Conservation (phyloP, 164 flowering plant species). For the Dillenia turbinata region DNA sequence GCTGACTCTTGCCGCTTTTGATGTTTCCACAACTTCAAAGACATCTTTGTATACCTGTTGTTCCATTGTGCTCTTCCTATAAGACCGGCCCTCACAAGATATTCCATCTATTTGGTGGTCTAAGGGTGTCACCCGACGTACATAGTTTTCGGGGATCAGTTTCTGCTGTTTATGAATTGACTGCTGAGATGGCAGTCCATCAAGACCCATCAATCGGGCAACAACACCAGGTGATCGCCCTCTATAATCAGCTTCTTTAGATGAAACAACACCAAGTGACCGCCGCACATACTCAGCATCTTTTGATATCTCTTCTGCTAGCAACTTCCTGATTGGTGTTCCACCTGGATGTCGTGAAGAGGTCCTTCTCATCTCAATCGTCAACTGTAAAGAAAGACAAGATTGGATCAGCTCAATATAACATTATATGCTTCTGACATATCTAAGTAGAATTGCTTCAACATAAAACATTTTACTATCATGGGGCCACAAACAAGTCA, state of each 20-base stretch:
- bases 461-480: not conserved
- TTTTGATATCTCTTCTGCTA: conserved; percentile 65
- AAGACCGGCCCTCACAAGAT: conserved; percentile 26
- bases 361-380: conserved; percentile 26
- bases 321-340: conserved; percentile 54
- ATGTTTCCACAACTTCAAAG: conserved; percentile 58
- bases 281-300: conserved; percentile 53
- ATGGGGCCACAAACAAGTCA: not conserved
- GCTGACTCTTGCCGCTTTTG: conserved; percentile 18
- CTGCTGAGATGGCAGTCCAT: conserved; percentile 60
- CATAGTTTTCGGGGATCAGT: conserved; percentile 22
- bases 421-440: not conserved
- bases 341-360: conserved; percentile 24
- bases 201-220: conserved; percentile 93
- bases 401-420: not conserved
- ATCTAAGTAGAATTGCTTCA: not conserved
- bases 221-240: conserved; percentile 68
- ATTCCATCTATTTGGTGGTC: conserved; percentile 19
- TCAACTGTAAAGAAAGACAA: conserved; percentile 18
- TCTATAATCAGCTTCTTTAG: conserved; percentile 47
- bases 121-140: conserved; percentile 16
- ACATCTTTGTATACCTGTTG: conserved; percentile 82
- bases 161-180: conserved; percentile 36
- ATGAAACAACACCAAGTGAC: conserved; percentile 76
- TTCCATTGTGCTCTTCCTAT: conserved; percentile 37